These are phyloP conservation scores for Alternaria sp. DNA, from an alignment of 2,329 filamentous ascomycete genomes.

Conservation along the genomic window DNA sequence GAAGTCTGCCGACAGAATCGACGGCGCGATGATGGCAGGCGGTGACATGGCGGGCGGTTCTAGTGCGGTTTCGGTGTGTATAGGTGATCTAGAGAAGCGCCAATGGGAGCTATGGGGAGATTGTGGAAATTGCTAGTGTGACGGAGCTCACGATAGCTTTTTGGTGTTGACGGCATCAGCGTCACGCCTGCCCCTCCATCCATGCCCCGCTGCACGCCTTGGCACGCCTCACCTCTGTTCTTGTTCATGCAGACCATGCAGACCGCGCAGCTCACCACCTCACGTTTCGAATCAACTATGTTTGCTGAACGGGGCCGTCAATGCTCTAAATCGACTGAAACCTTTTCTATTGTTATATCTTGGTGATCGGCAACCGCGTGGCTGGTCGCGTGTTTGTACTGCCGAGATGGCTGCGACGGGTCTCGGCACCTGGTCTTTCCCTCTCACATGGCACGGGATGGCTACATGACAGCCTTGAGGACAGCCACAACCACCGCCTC, in stretches of 20 bases:
- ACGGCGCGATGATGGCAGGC: constrained; percentile 92
- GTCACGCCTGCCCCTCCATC: constrained; percentile 25
- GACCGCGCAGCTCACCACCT: not conserved
- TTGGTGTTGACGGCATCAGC: constrained; percentile 43
- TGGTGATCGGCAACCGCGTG: not conserved
- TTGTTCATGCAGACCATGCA: constrained; percentile 1
- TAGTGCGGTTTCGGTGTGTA: constrained; percentile 8
- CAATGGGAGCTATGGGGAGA: constrained; percentile 23
- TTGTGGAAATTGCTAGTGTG: constrained; percentile 30
- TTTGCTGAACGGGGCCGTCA: not conserved
- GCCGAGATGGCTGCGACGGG: not conserved
- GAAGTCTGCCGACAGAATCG: constrained; percentile 98
- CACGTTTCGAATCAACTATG: constrained; percentile 1
- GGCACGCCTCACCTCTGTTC: constrained; percentile 15
- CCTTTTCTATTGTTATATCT: not conserved
- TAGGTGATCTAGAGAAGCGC: constrained; percentile 16
- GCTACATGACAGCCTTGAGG: not conserved
- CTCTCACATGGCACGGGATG: constrained; percentile 5
- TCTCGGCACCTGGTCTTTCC: not conserved
- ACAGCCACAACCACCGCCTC: constrained; percentile 12
- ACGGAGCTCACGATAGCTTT: constrained; percentile 36
- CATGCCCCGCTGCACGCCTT: constrained; percentile 20
- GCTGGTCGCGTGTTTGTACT: not conserved
- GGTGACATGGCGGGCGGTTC: constrained; percentile 72
- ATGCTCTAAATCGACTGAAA: not conserved